Evolutionary conservation across 2,329 filamentous ascomycete genomes (phyloP).

Genomic region (Colletotrichum sojae): DNA sequence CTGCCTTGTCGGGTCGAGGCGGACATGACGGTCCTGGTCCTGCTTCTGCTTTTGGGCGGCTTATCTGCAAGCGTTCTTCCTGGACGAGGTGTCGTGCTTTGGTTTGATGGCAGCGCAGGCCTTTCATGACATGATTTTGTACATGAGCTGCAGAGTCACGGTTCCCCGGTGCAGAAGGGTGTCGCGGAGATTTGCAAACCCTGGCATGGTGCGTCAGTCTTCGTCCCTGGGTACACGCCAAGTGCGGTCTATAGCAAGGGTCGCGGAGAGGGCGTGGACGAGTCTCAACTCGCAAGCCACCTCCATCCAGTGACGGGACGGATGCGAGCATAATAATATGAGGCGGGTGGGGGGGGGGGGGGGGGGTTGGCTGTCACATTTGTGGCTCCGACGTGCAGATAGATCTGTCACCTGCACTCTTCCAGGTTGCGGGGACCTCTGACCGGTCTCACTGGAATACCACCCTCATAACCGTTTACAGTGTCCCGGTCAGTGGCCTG

Average conservation of each 20-base stretch:
- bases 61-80: slow-evolving; percentile 12
- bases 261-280: neutral
- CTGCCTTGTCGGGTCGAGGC: neutral
- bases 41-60: neutral
- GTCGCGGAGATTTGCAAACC: slow-evolving; percentile 38
- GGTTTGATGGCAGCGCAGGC: slow-evolving; percentile 21
- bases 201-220: slow-evolving; percentile 5
- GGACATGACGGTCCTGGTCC: slow-evolving; percentile 7
- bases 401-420: slow-evolving; percentile 38
- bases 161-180: slow-evolving; percentile 27
- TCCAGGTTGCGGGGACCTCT: slow-evolving; percentile 32
- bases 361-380: slow-evolving; percentile 37
- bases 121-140: slow-evolving; percentile 33
- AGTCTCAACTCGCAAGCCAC: neutral
- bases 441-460: slow-evolving; percentile 34
- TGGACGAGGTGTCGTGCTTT: slow-evolving; percentile 8
- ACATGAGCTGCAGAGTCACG: slow-evolving; percentile 23
- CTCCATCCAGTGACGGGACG: neutral
- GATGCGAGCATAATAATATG: neutral
- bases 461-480: slow-evolving; percentile 24
- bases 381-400: slow-evolving; percentile 20
- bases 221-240: neutral
- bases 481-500: slow-evolving; percentile 33
- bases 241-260: neutral
- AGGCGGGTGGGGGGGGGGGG: slow-evolving; percentile 2